Percentiles rank a stretch among this genome's conserved stretches.
phyloP scores from a whole-genome alignment of 805 yeast species.

The Kuraishia capsulata region DNA sequence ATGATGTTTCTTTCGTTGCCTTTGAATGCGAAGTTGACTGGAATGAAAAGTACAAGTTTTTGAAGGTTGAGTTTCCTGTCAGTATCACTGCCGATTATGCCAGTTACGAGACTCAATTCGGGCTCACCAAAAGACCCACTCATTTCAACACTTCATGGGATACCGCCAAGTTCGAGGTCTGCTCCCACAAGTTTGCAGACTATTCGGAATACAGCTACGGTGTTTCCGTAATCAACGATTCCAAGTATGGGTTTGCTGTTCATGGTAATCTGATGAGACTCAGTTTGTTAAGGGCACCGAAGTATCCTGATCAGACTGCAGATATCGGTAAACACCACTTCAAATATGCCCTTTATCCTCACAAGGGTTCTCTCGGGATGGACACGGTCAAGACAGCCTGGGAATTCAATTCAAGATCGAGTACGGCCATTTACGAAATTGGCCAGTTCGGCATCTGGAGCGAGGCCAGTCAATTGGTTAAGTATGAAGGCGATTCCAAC shows the following conservation, averaged over 20 bases:
- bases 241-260: slow-evolving; percentile 86
- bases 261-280: slow-evolving; percentile 91
- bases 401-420: slow-evolving; percentile 58
- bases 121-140: slow-evolving; percentile 85
- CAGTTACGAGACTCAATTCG: slow-evolving; percentile 89
- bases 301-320: slow-evolving; percentile 90
- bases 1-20: slow-evolving; percentile 30
- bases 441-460: neutral
- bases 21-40: slow-evolving; percentile 64
- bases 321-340: slow-evolving; percentile 87
- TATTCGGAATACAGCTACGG: slow-evolving; percentile 83
- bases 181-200: slow-evolving; percentile 91
- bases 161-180: slow-evolving; percentile 91
- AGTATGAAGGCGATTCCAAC: slow-evolving; percentile 40
- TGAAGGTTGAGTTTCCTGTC: slow-evolving; percentile 94
- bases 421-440: slow-evolving; percentile 1
- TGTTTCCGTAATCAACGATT: slow-evolving; percentile 73
- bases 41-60: slow-evolving; percentile 81
- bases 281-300: slow-evolving; percentile 81
- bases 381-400: slow-evolving; percentile 68
- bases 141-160: slow-evolving; percentile 96
- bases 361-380: slow-evolving; percentile 52
- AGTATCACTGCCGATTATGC: slow-evolving; percentile 70
- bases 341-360: slow-evolving; percentile 81
- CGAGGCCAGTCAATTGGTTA: slow-evolving; percentile 8